Percentiles rank a stretch among this genome's conserved stretches.
Conservation (phyloP, 352 stramenopile genomes). For the Globisporangium echinulatum region DNA sequence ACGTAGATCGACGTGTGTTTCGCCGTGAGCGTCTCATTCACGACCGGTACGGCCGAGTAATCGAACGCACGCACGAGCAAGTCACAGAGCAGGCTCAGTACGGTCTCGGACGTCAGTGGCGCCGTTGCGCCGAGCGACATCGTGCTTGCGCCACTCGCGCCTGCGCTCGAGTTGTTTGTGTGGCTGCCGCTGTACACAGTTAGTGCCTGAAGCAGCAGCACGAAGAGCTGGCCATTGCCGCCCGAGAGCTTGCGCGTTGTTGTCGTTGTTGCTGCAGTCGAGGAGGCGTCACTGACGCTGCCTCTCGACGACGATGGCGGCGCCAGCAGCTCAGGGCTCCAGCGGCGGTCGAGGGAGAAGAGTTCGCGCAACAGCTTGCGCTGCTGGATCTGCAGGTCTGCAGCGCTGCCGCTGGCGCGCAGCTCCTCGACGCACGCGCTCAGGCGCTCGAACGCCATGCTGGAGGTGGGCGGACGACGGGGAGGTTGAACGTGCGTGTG, state of each 20-base stretch:
- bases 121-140: slow-evolving; percentile 47
- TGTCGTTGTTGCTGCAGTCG: background rate
- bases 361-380: slow-evolving; percentile 49
- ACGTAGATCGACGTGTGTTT: slow-evolving; percentile 64
- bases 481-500: background rate
- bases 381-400: slow-evolving; percentile 25
- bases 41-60: slow-evolving; percentile 42
- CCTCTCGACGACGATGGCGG: background rate
- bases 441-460: slow-evolving; percentile 41
- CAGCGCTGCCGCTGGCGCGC: slow-evolving; percentile 20
- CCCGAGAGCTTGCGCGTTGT: slow-evolving; percentile 16
- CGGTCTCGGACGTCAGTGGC: slow-evolving; percentile 52
- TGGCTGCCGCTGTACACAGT: slow-evolving; percentile 60
- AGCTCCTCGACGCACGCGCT: slow-evolving; percentile 44
- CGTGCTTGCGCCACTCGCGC: slow-evolving; percentile 18
- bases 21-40: slow-evolving; percentile 47
- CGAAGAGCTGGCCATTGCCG: slow-evolving; percentile 41
- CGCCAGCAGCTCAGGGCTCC: slow-evolving; percentile 31
- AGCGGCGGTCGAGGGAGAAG: slow-evolving; percentile 49
- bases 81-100: slow-evolving; percentile 66
- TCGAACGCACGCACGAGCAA: slow-evolving; percentile 69
- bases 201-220: slow-evolving; percentile 56
- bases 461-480: background rate
- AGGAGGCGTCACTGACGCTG: slow-evolving; percentile 8
- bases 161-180: slow-evolving; percentile 17